phyloP scores from a whole-genome alignment of 306 rosid species.

The Dryas drummondii region DNA sequence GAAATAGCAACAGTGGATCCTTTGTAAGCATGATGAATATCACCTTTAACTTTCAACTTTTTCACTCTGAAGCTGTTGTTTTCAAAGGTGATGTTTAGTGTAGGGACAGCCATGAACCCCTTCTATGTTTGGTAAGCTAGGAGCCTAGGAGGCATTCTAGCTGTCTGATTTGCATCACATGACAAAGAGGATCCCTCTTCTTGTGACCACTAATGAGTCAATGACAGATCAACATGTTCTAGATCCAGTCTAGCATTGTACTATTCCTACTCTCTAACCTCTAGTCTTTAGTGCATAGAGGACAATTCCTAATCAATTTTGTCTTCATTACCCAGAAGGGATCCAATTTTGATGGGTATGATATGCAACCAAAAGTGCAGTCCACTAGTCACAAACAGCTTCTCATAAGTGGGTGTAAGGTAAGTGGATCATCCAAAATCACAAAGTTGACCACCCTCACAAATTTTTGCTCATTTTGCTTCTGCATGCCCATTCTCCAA shows the following conservation, averaged over 20 bases:
- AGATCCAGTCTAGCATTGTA: slow-evolving; percentile 24
- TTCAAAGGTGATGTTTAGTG: not conserved
- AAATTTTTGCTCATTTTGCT: too few relatives aligned
- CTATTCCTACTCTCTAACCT: not conserved
- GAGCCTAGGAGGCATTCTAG: not conserved
- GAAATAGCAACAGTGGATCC: not conserved
- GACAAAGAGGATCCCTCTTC: not conserved
- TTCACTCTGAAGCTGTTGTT: not conserved
- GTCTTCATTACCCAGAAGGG: not conserved
- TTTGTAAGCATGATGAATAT: not conserved
- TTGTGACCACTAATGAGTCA: not conserved
- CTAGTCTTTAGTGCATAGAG: too few relatives aligned
- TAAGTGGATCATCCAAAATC: too few relatives aligned
- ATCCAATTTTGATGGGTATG: not conserved
- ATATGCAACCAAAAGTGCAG: not conserved
- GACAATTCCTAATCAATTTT: slow-evolving; percentile 13
- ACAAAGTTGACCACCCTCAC: too few relatives aligned
- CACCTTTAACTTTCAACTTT: not conserved
- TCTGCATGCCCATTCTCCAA: too few relatives aligned
- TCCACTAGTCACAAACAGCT: too few relatives aligned
- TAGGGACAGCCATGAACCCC: not conserved
- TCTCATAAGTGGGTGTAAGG: too few relatives aligned
- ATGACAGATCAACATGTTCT: slow-evolving; percentile 22
- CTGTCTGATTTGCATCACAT: slow-evolving; percentile 12
- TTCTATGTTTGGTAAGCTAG: not conserved